These are phyloP conservation scores for Syzygium grande DNA, from an alignment of 345 rosid genomes.

Conservation along the genomic window DNA sequence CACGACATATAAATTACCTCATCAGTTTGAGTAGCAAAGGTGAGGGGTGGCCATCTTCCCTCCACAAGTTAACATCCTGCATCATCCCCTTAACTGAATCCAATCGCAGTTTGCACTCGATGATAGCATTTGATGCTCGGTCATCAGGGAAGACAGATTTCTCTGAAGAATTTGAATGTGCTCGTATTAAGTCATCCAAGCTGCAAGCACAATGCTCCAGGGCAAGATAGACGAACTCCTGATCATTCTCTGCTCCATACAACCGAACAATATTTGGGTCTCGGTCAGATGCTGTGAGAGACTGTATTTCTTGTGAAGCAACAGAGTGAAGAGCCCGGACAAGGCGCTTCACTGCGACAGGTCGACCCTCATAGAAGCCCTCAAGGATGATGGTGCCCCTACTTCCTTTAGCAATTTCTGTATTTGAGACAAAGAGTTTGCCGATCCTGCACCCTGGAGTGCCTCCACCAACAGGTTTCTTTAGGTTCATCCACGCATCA, in stretches of 20 bases:
- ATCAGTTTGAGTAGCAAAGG: slow-evolving; percentile 55
- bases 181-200: slow-evolving; percentile 60
- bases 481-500: slow-evolving; percentile 32
- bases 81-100: slow-evolving; percentile 28
- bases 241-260: slow-evolving; percentile 85
- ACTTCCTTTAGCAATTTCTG: slow-evolving; percentile 91
- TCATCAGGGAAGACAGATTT: slow-evolving; percentile 13
- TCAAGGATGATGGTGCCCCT: slow-evolving; percentile 81
- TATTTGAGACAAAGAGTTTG: slow-evolving; percentile 54
- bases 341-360: slow-evolving; percentile 91
- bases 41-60: slow-evolving; percentile 62
- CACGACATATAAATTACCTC: slow-evolving; percentile 38
- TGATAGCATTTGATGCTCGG: slow-evolving; percentile 19
- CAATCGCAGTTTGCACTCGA: slow-evolving; percentile 27
- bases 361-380: slow-evolving; percentile 76
- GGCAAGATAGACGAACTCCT: slow-evolving; percentile 76
- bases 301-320: slow-evolving; percentile 86
- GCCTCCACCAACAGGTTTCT: slow-evolving; percentile 26
- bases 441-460: slow-evolving; percentile 53
- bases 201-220: slow-evolving; percentile 79
- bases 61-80: slow-evolving; percentile 52
- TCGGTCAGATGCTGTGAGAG: slow-evolving; percentile 80
- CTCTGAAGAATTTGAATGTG: slow-evolving; percentile 22
- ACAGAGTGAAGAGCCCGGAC: slow-evolving; percentile 70
- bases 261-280: slow-evolving; percentile 82